Evolutionary conservation across 73 alveolate genomes (phyloP).

Genomic region (Uronychia setigera): DNA sequence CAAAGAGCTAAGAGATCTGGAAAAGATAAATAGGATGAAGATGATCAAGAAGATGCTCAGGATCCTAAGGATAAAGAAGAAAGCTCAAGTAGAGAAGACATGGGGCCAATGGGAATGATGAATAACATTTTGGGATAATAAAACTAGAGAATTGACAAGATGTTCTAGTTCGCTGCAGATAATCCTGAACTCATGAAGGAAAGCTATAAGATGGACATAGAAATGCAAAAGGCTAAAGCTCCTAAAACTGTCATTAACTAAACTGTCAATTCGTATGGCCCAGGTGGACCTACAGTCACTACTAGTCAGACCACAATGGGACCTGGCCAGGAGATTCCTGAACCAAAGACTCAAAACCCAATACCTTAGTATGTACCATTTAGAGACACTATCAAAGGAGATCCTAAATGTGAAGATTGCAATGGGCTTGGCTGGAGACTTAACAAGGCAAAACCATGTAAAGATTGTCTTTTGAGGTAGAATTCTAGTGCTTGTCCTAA

Average conservation of each 20-base stretch:
- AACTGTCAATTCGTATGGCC: background rate
- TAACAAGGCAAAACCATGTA: background rate
- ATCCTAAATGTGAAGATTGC: background rate
- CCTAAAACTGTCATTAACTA: background rate
- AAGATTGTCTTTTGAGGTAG: background rate
- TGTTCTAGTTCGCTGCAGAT: background rate
- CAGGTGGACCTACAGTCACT: background rate
- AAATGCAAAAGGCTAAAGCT: background rate
- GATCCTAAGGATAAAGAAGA: no score
- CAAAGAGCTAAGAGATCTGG: no score
- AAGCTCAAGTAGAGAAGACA: no score
- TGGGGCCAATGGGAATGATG: no score
- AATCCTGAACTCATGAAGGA: background rate
- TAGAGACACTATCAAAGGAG: background rate
- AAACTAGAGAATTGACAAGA: background rate
- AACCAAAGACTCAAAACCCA: background rate
- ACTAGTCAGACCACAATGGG: background rate
- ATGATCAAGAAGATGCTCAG: no score
- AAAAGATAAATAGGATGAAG: no score
- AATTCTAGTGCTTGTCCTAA: background rate
- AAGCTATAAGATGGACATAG: background rate
- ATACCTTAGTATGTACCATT: background rate
- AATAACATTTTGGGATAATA: no score
- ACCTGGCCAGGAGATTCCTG: no score
- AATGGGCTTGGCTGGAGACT: slow-evolving; percentile 3